These are phyloP conservation scores for Pistacia vera DNA, from an alignment of 345 rosid genomes.

Conservation along the genomic window DNA sequence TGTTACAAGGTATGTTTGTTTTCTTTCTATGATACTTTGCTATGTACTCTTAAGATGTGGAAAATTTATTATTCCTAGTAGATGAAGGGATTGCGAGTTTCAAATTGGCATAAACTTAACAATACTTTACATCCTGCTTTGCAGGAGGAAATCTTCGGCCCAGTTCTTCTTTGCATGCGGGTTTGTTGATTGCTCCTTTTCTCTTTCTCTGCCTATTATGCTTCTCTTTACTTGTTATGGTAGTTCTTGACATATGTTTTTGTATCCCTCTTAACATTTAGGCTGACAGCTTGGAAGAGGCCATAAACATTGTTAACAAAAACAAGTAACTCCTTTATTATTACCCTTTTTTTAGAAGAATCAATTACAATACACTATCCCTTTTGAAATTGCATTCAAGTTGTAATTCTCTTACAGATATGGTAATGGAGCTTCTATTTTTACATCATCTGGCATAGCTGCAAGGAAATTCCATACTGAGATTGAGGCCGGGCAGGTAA, in stretches of 20 bases:
- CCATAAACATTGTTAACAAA: constrained; percentile 74
- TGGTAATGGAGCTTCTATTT: constrained; percentile 92
- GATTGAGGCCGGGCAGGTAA: constrained; percentile 96
- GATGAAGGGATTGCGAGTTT: too few relatives aligned
- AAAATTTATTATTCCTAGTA: constrained; percentile 10
- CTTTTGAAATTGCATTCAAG: background rate
- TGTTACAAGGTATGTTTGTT: constrained; percentile 79
- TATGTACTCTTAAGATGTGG: background rate
- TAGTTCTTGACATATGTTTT: constrained; percentile 10
- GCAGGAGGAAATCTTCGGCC: constrained; percentile 99
- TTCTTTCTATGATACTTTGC: background rate
- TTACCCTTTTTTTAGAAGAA: background rate
- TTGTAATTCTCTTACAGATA: constrained; percentile 48
- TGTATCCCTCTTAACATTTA: constrained; percentile 31
- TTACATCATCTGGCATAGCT: constrained; percentile 88
- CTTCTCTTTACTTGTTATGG: background rate
- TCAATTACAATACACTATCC: background rate
- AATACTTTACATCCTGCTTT: constrained; percentile 14
- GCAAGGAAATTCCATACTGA: constrained; percentile 96
- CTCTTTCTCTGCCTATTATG: constrained; percentile 12
- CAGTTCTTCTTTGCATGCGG: constrained; percentile 94
- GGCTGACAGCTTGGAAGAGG: constrained; percentile 92
- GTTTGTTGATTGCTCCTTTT: constrained; percentile 37
- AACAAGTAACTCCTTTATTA: constrained; percentile 55
- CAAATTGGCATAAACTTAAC: constrained; percentile 5